These are phyloP conservation scores for Grigorovia humatica DNA, from an alignment of 805 yeast genomes.

Conservation along the genomic window DNA sequence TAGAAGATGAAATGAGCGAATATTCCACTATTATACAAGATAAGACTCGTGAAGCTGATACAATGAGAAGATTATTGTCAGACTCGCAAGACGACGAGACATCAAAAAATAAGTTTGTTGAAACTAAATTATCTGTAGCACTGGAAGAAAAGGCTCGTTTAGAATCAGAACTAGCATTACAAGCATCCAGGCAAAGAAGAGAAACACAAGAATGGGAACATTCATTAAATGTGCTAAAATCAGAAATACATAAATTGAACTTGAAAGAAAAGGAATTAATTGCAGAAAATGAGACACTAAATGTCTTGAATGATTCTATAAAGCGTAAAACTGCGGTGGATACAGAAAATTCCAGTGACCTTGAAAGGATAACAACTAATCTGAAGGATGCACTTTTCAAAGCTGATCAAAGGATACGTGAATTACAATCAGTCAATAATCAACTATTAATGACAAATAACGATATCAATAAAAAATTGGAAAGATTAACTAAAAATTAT, in stretches of 20 bases:
- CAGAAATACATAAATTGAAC: conserved; percentile 28
- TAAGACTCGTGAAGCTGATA: conserved; percentile 65
- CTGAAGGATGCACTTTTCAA: conserved; percentile 44
- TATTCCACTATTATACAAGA: conserved; percentile 65
- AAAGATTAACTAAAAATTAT: conserved; percentile 60
- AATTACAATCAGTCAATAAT: conserved; percentile 42
- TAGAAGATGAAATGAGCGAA: conserved; percentile 79
- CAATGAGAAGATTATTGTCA: conserved; percentile 55
- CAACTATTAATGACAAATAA: conserved; percentile 53
- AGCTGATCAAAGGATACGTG: conserved; percentile 43
- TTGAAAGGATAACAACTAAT: conserved; percentile 27
- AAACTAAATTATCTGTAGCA: conserved; percentile 38
- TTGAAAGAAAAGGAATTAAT: conserved; percentile 28
- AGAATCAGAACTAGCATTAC: conserved; percentile 42
- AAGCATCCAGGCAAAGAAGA: conserved; percentile 45
- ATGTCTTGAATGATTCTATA: conserved; percentile 20
- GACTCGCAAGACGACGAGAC: conserved; percentile 58
- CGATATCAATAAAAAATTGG: conserved; percentile 56
- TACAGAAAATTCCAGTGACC: conserved; percentile 24
- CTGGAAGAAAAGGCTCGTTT: conserved; percentile 52
- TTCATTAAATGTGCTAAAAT: conserved; percentile 33
- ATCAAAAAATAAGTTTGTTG: conserved; percentile 43
- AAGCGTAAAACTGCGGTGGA: conserved; percentile 21
- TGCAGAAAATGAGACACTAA: conserved; percentile 25
- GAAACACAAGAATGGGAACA: conserved; percentile 55